Evolutionary conservation across 495 filamentous ascomycete species (phyloP).

Genomic region (Tuber microsphaerosporum): DNA sequence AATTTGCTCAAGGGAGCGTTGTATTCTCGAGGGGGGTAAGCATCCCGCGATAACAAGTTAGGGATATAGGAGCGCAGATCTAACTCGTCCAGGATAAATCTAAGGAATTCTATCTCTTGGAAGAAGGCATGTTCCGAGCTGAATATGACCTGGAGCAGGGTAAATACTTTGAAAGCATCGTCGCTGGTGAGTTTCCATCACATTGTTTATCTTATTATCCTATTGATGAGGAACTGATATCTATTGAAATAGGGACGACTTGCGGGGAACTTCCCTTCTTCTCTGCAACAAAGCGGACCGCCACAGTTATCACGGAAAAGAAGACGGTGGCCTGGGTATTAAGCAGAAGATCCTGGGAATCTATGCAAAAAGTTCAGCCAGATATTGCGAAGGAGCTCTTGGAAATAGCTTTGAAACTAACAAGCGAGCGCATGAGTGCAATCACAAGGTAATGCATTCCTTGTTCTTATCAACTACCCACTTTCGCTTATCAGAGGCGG

Average conservation of each 20-base stretch:
- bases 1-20: constrained; percentile 60
- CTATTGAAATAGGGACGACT: constrained; percentile 56
- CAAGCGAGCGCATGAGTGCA: constrained; percentile 46
- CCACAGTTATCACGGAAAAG: constrained; percentile 74
- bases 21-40: constrained; percentile 67
- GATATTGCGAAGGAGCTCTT: constrained; percentile 78
- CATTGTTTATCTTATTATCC: not conserved
- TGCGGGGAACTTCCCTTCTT: constrained; percentile 97
- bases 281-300: constrained; percentile 74
- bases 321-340: constrained; percentile 78
- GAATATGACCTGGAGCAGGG: constrained; percentile 90
- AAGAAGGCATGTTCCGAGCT: constrained; percentile 76
- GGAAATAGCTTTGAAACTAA: constrained; percentile 65
- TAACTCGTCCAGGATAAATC: constrained; percentile 26
- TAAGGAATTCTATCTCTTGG: constrained; percentile 82
- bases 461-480: constrained; percentile 28
- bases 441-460: constrained; percentile 62
- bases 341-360: constrained; percentile 60
- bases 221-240: not conserved
- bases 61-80: constrained; percentile 30
- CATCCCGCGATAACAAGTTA: not conserved
- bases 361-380: constrained; percentile 58
- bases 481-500: not conserved
- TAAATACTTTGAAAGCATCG: constrained; percentile 78
- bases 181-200: constrained; percentile 51